These are phyloP conservation scores for Sechiopsis laciniata DNA, from an alignment of 306 rosid genomes.

Conservation along the genomic window DNA sequence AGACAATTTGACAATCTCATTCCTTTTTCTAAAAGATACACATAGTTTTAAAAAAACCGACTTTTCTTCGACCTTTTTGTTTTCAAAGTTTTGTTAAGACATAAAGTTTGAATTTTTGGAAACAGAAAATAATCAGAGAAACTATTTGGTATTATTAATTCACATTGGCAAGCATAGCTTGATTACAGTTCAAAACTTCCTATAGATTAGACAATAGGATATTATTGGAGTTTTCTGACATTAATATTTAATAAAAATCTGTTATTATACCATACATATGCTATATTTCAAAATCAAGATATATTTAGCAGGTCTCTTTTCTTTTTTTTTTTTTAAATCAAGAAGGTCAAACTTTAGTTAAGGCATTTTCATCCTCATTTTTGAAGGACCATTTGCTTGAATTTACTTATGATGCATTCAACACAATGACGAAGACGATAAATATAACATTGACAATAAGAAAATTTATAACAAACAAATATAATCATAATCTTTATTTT, in stretches of 20 bases:
- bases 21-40: neutral
- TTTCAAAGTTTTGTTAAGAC: neutral
- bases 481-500: too few relatives aligned
- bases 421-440: too few relatives aligned
- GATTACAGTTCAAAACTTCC: neutral
- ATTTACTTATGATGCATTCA: too few relatives aligned
- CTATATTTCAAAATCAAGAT: neutral
- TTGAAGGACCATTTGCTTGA: too few relatives aligned
- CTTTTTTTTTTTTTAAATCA: too few relatives aligned
- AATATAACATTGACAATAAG: too few relatives aligned
- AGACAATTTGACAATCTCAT: neutral
- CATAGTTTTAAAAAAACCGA: neutral
- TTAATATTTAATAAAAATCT: neutral
- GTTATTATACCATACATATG: neutral
- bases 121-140: neutral
- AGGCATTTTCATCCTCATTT: neutral
- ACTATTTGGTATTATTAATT: neutral
- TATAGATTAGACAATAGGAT: neutral
- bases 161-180: neutral
- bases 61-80: neutral
- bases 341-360: neutral
- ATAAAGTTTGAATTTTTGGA: too few relatives aligned
- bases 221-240: neutral
- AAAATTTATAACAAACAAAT: too few relatives aligned
- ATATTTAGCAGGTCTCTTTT: neutral